Conservation (phyloP, 1,139 yeast species). For the Candida mesenterica region DNA sequence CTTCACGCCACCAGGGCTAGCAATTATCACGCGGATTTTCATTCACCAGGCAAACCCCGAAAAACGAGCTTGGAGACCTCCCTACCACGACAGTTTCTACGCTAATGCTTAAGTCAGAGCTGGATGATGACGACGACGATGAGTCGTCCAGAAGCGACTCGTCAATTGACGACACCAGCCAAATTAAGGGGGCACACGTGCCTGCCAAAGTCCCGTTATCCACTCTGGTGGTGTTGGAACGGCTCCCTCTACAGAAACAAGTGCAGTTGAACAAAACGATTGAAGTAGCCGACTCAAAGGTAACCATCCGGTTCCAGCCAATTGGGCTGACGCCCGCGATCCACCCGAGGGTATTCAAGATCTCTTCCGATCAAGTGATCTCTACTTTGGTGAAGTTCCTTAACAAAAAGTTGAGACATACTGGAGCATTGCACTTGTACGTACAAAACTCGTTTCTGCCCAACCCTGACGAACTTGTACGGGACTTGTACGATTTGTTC, state of each 20-base stretch:
- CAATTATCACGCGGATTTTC: too few species aligned
- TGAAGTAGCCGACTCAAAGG: constrained; percentile 18
- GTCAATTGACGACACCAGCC: constrained; percentile 2
- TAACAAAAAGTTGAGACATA: constrained; percentile 36
- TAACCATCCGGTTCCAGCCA: constrained; percentile 53
- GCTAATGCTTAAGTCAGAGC: constrained; percentile 5
- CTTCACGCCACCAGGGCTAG: too few species aligned
- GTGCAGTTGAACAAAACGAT: constrained; percentile 11
- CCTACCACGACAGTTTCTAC: background rate
- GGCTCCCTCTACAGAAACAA: constrained; percentile 16
- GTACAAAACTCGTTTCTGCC: constrained; percentile 63
- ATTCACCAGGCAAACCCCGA: too few species aligned
- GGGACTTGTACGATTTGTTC: constrained; percentile 45
- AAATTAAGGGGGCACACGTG: background rate
- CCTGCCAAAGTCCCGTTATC: constrained; percentile 21
- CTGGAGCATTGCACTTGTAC: constrained; percentile 35
- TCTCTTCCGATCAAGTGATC: constrained; percentile 46
- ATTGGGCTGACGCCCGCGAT: constrained; percentile 57
- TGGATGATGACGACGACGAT: constrained; percentile 8
- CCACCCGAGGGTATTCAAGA: constrained; percentile 48
- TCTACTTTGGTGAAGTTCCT: constrained; percentile 47
- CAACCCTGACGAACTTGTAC: constrained; percentile 54
- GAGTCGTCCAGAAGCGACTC: background rate
- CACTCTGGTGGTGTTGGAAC: constrained; percentile 23
- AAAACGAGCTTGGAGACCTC: too few species aligned